Conservation (phyloP, 169 alveolate genomes). For the Eimeria maxima region DNA sequence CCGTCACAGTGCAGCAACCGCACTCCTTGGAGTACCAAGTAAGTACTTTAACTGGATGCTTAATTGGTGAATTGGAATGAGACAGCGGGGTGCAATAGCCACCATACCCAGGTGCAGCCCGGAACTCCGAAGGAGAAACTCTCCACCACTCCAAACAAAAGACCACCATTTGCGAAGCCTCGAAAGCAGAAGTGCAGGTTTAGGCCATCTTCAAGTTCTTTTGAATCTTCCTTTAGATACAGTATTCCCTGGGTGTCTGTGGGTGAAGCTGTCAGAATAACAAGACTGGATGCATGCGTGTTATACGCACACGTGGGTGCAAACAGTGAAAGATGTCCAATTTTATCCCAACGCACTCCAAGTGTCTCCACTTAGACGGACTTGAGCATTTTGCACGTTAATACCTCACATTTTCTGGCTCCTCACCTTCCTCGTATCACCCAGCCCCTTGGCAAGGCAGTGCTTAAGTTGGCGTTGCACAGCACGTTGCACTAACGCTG, state of each 20-base stretch:
- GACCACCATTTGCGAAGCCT: not conserved
- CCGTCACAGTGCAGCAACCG: not conserved
- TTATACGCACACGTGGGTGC: too few relatives aligned
- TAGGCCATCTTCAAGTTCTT: too few relatives aligned
- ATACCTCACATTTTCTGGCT: not conserved
- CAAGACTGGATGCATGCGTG: too few relatives aligned
- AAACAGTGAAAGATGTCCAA: too few relatives aligned
- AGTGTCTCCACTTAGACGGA: too few relatives aligned
- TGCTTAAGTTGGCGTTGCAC: not conserved
- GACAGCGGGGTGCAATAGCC: not conserved
- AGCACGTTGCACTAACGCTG: not conserved
- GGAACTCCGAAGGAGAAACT: not conserved
- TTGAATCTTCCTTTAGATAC: not conserved
- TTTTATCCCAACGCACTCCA: too few relatives aligned
- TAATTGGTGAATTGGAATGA: not conserved
- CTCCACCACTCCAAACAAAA: not conserved
- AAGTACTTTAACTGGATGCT: not conserved
- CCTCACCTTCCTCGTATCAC: not conserved
- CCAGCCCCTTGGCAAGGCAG: not conserved
- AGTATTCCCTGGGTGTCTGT: too few relatives aligned
- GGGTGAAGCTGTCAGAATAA: too few relatives aligned
- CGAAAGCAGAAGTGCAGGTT: not conserved
- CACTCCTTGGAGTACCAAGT: not conserved
- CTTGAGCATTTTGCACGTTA: too few relatives aligned
- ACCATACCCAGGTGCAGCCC: not conserved